Percentiles rank a stretch among this genome's conserved stretches.
Conservation (phyloP, 1,284 basidiomycete species). For the Fomitiporia mediterranea region DNA sequence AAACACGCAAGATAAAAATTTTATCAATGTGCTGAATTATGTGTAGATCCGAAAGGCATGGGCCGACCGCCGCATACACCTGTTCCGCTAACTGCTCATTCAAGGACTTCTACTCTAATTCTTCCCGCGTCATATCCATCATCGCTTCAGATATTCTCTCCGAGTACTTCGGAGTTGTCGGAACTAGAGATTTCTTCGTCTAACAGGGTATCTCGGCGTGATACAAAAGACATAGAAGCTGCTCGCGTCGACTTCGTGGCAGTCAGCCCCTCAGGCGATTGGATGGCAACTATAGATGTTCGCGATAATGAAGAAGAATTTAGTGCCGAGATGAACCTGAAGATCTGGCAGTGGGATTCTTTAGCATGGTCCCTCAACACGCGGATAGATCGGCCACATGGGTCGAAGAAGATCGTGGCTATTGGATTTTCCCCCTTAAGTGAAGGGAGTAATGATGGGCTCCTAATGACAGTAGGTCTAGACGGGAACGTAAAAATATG, state of each 20-base stretch:
- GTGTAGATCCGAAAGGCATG: slow-evolving; percentile 14
- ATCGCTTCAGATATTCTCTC: slow-evolving; percentile 88
- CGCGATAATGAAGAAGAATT: slow-evolving; percentile 65
- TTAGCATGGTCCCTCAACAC: slow-evolving; percentile 65
- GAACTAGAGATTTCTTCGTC: slow-evolving; percentile 94
- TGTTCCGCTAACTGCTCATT: slow-evolving; percentile 69
- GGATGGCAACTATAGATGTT: slow-evolving; percentile 92
- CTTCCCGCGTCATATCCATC: slow-evolving; percentile 94
- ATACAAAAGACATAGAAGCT: slow-evolving; percentile 76
- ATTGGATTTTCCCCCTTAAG: slow-evolving; percentile 60
- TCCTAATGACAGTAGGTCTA: slow-evolving; percentile 65
- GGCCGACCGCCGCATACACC: slow-evolving; percentile 10
- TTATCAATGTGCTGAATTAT: neutral
- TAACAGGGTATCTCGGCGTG: slow-evolving; percentile 83
- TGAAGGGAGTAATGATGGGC: slow-evolving; percentile 29
- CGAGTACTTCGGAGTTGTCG: slow-evolving; percentile 62
- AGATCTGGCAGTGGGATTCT: slow-evolving; percentile 86
- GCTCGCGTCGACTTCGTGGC: slow-evolving; percentile 71
- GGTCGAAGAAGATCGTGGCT: slow-evolving; percentile 56
- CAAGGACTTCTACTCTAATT: slow-evolving; percentile 69
- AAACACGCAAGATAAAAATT: neutral
- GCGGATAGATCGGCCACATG: slow-evolving; percentile 88
- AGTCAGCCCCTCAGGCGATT: slow-evolving; percentile 68
- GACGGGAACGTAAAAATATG: slow-evolving; percentile 73
- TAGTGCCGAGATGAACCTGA: slow-evolving; percentile 73